Percentiles rank a stretch among this genome's conserved stretches.
Conservation (phyloP, 805 yeast genomes). For the Candida parachauliodes region DNA sequence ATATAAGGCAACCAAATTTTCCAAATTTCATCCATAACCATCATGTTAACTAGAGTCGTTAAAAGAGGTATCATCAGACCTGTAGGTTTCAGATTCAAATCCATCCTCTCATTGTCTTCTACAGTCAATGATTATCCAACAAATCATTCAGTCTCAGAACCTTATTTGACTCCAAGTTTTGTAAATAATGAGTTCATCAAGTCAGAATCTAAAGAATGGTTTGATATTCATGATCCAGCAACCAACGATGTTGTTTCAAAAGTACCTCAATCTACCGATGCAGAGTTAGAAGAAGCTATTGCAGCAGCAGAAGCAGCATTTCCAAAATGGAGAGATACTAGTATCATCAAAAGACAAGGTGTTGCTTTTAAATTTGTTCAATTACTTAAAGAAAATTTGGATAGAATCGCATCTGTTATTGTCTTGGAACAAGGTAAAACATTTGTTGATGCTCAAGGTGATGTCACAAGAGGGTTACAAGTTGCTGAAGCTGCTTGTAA, state of each 20-base stretch:
- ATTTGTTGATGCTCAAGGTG: slow-evolving; percentile 68
- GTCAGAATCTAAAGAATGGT: slow-evolving; percentile 54
- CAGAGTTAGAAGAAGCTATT: slow-evolving; percentile 63
- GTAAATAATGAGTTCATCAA: slow-evolving; percentile 48
- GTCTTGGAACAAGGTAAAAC: slow-evolving; percentile 63
- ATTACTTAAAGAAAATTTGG: slow-evolving; percentile 62
- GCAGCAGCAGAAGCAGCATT: slow-evolving; percentile 64
- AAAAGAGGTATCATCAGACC: neutral
- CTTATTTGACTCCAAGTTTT: slow-evolving; percentile 50
- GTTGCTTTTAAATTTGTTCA: slow-evolving; percentile 66
- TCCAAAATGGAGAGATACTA: slow-evolving; percentile 49
- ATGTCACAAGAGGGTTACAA: slow-evolving; percentile 72
- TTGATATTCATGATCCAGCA: slow-evolving; percentile 73
- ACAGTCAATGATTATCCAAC: slow-evolving; percentile 38
- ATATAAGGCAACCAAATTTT: too few relatives aligned
- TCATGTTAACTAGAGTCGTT: slow-evolving; percentile 6
- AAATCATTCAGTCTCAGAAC: slow-evolving; percentile 35
- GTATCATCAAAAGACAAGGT: slow-evolving; percentile 67
- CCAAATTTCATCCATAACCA: too few relatives aligned
- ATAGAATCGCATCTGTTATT: slow-evolving; percentile 57
- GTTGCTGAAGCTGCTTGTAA: slow-evolving; percentile 75
- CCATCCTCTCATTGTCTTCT: slow-evolving; percentile 23
- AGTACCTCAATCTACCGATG: slow-evolving; percentile 70
- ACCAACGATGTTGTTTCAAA: slow-evolving; percentile 61
- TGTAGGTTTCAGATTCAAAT: slow-evolving; percentile 9